phyloP scores from a whole-genome alignment of 108 stramenopile genomes.

The Pseudonitzschia multiseries region DNA sequence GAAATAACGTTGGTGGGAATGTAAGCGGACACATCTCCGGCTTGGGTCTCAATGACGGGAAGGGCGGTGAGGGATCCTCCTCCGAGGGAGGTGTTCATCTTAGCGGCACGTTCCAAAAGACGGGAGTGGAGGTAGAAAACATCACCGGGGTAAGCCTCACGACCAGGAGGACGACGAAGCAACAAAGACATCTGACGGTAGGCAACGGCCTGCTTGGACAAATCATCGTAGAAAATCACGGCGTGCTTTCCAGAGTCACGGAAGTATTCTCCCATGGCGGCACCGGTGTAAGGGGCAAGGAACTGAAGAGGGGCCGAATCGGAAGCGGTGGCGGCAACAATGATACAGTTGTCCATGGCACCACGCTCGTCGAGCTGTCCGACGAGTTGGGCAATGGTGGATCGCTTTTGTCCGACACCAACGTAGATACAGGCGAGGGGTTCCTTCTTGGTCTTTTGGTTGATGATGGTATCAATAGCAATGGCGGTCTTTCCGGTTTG shows the following conservation, averaged over 20 bases:
- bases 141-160: constrained; percentile 99
- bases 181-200: constrained; percentile 99
- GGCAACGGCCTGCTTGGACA: constrained; percentile 99
- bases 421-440: constrained; percentile 99
- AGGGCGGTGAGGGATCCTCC: constrained; percentile 99
- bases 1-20: constrained; percentile 99
- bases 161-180: constrained; percentile 99
- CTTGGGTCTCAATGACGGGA: constrained; percentile 99
- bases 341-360: constrained; percentile 97
- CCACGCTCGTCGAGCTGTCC: constrained; percentile 96
- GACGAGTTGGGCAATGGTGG: constrained; percentile 99
- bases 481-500: constrained; percentile 99
- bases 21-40: constrained; percentile 99
- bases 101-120: constrained; percentile 99
- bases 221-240: constrained; percentile 99
- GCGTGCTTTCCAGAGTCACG: constrained; percentile 99
- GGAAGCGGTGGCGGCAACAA: constrained; percentile 99
- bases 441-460: constrained; percentile 99
- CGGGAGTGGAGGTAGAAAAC: constrained; percentile 99
- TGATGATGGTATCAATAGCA: constrained; percentile 99
- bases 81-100: constrained; percentile 95
- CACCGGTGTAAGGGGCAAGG: constrained; percentile 99
- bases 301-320: constrained; percentile 99
- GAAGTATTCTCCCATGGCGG: constrained; percentile 99
- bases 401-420: constrained; percentile 99